Base-by-base conservation (phyloP, 176 grass and related monocot species). In the Puya raimondii region DNA sequence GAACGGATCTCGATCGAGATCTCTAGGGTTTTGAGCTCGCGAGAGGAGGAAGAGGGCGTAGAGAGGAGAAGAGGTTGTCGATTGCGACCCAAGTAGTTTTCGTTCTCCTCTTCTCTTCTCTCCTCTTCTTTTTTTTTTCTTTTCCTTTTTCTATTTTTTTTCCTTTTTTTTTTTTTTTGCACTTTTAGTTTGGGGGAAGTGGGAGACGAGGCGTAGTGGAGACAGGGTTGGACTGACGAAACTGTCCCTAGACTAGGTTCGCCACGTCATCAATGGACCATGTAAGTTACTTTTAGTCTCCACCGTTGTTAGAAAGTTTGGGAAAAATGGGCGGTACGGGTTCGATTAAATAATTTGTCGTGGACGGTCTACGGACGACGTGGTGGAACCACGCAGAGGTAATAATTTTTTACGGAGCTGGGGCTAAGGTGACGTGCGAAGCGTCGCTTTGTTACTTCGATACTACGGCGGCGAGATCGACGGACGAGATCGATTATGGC, bases 51-150 rank as follows among this genome's bases (percentile, higher is more conserved):
- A 50, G 21, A 0, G 4, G 67, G 70, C 54, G 42, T 12, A 63
- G 29, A 50, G 66, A 65, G 73, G 18, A 12, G 48, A 61, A 69
- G 47, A 14, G n/a, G 9, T 47, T 65, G 33, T 42, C 33, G 77
- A 79, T 79, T 33, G 77, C 47, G 77, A 79, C 53, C 70, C 51
- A 59, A 58, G 71, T 66, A 65, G 59, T 50, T 70, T 58, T 64
- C 16, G 74, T 75, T 49, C 65, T 61, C 33, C 33, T 78, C 58
- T 69, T 63, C 67, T 74, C 63, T 53, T 64, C 53, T 63, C 16
- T 47, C 66, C 65, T 63, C 70, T 29, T 49, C n/a, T 48, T 20
- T 33, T 15, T 47, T 73, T 68, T 61, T 5, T 65, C 0, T 65
- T 42, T 42, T 42, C 0, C 1, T 42, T 42, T 69, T 67, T 70